Base-by-base conservation (phyloP, 1,139 yeast genomes). In the Scheffersomyces titani region DNA sequence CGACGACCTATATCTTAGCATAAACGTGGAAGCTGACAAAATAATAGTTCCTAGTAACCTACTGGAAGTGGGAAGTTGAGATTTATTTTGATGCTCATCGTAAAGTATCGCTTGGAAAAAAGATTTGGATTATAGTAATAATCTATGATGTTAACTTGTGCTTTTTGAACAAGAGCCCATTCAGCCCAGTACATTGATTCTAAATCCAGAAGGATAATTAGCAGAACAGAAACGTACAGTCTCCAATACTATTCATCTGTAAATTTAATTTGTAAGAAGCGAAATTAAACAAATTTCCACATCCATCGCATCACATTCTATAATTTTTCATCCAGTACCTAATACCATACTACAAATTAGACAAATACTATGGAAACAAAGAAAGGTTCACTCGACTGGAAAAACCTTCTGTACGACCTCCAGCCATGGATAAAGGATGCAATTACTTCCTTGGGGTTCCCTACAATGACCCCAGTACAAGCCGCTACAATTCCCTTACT, bases 381-480 rank as follows among this genome's bases (percentile, higher is more conserved):
- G 55, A 66, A 70, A 57, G 75, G 74, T 19, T 73, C 81, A n/a
- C 71, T 79, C 54, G 64, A 67, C 24, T 80, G 83, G 83, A 71
- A 68, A 3, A 72, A 71, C 52, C 68, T 80, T 57, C 66, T 72
- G 55, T 65, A 60, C 56, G 73, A 73, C 40, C 70, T 80, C 47
- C 75, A 75, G 55, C 82, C 83, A 6, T 80, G 84, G 84, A 63
- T 80, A 40, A 63, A 65, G 65, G 89, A 87, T 3, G 97, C 97
- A 2, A 80, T 93, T 36, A 74, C 75, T 19, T 84, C 93, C 1
- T 73, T 89, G 62, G 98, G 97, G 1, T 93, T 84, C 68, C 83
- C 85, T 2, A 75, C 84, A 18, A 92, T 94, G 98, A 94, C 99
- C 0, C 98, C 99, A 0, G 99, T 94, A 0, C 99, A 94, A 70